Evolutionary conservation across 345 rosid genomes (phyloP), one percentile per base, ranked within the genome.

Genomic region (Linum usitatissimum): DNA sequence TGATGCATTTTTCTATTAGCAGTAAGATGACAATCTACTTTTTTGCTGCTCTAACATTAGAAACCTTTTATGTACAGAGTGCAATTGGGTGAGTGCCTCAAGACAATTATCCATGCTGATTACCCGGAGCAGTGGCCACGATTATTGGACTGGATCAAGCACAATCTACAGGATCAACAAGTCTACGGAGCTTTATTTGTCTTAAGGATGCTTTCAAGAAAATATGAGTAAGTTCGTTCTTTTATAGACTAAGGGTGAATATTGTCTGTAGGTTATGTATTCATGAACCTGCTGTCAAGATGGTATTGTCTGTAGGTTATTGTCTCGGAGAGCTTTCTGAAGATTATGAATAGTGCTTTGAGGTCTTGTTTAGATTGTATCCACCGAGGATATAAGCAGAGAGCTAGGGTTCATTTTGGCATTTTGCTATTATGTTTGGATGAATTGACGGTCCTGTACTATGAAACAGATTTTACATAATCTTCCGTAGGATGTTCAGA

Each of bases 61-160:
- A 61, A 34, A n/a, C 14, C 20, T 4, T 10, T 60, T n/a, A 30
- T 76, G 10, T 65, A 31, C 76, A 94, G 99, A 80, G 91, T 85
- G 42, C 99, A 94, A 74, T 71, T 94, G 79, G 99, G 99, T 40
- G 99, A 94, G 79, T 85, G 93, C 79, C 86, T 94, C 48, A 94
- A 94, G 80, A 94, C 97, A 9, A 82, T 94, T 60, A 84, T 94
- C 30, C 91, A 86, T 72, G 83, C 91, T 57, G 99, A 94, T 81
- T 94, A 94, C 74, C 99, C 99, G 0, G 99, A 94, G 79, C 97
- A 90, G 77, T 94, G 99, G 99, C 95, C 97, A 0, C 86, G 65
- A 55, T 95, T 94, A 64, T 85, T 94, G 42, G 96, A 88, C 55
- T 94, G 99, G 99, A 84, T 94, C 66, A 86, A 90, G 75, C 87